Percentiles rank a stretch among this genome's conserved stretches.
Evolutionary conservation across 192 early-diverging fungal genomes (phyloP).

Genomic region (Podila verticillata): DNA sequence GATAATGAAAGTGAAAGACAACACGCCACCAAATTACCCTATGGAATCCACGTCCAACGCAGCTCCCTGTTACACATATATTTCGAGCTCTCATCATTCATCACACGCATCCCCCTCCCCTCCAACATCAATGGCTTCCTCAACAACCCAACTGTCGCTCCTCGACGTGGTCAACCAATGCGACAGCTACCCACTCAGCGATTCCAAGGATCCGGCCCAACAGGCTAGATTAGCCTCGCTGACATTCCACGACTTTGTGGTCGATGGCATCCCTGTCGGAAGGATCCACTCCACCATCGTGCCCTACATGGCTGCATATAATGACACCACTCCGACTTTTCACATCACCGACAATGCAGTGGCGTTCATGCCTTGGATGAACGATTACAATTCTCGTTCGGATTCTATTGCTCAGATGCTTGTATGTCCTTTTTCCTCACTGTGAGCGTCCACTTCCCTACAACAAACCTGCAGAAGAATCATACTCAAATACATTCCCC

Average conservation of each 20-base stretch:
- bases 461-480: too few species aligned
- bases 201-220: slow-evolving; percentile 15
- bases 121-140: neutral
- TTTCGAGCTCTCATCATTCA: neutral
- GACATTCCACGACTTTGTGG: slow-evolving; percentile 38
- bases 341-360: slow-evolving; percentile 47
- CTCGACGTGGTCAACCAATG: slow-evolving; percentile 58
- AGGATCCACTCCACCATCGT: slow-evolving; percentile 46
- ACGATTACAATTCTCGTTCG: slow-evolving; percentile 52
- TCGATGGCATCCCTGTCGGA: slow-evolving; percentile 52
- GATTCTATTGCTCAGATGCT: slow-evolving; percentile 48
- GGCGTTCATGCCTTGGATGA: slow-evolving; percentile 47
- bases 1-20: too few species aligned
- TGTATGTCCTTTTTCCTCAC: neutral
- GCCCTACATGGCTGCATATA: slow-evolving; percentile 49
- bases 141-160: slow-evolving; percentile 12
- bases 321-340: slow-evolving; percentile 47
- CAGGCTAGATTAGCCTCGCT: slow-evolving; percentile 6
- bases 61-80: too few species aligned
- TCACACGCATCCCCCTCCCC: neutral
- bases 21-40: too few species aligned
- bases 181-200: slow-evolving; percentile 57
- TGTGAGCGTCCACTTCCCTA: neutral
- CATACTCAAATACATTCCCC: too few species aligned
- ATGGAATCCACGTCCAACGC: too few species aligned